Evolutionary conservation across 208 protist genomes (phyloP).

Genomic region (Crithidia fasciculata): DNA sequence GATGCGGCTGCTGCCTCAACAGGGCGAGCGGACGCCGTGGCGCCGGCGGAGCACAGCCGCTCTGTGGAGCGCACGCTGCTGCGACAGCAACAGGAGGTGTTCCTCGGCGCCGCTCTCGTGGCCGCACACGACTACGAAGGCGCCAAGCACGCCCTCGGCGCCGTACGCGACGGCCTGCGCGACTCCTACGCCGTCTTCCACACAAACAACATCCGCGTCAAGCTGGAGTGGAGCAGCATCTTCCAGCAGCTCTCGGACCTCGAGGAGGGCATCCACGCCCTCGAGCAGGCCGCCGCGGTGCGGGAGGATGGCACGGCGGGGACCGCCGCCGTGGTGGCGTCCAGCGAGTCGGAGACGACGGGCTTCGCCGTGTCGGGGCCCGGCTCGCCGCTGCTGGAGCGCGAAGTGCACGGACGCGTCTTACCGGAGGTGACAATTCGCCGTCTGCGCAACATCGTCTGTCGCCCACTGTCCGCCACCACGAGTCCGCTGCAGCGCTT

Average conservation of each 20-base stretch:
- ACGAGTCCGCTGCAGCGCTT: constrained; percentile 75
- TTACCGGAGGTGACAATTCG: constrained; percentile 63
- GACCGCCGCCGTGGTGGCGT: background rate
- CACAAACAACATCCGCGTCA: constrained; percentile 71
- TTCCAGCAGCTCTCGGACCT: constrained; percentile 87
- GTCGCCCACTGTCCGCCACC: constrained; percentile 55
- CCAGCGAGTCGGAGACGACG: constrained; percentile 4
- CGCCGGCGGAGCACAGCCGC: background rate
- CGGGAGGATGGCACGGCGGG: constrained; percentile 18
- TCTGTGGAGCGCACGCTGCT: constrained; percentile 28
- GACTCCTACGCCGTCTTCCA: constrained; percentile 77
- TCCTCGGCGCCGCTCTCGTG: constrained; percentile 63
- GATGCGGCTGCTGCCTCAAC: background rate
- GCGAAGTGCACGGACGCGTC: constrained; percentile 30
- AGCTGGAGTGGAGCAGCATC: constrained; percentile 77
- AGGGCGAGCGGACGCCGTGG: background rate
- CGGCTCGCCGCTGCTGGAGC: constrained; percentile 16
- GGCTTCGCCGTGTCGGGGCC: constrained; percentile 8
- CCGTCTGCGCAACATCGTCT: constrained; percentile 78
- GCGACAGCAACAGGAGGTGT: constrained; percentile 61
- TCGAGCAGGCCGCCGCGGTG: constrained; percentile 49
- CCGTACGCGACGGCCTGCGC: constrained; percentile 56
- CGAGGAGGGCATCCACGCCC: constrained; percentile 80
- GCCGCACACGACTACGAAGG: constrained; percentile 61
- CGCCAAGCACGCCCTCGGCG: constrained; percentile 55